Conservation (phyloP, 805 yeast species). For the Candida silvatica region DNA sequence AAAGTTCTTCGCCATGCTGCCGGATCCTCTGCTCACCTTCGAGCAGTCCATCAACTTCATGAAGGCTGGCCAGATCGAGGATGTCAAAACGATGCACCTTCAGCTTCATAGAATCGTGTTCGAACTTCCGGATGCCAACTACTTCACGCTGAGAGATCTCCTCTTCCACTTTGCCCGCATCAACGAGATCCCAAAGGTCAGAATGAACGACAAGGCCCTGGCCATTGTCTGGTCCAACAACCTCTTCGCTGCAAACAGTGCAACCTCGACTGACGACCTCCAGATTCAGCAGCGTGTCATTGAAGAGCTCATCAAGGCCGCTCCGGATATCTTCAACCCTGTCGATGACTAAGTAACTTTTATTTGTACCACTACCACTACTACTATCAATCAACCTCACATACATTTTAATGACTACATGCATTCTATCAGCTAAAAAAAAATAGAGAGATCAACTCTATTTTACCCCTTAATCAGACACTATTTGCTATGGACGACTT, state of each 20-base stretch:
- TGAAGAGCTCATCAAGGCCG: constrained; percentile 77
- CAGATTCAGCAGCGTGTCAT: constrained; percentile 48
- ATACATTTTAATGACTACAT: no score
- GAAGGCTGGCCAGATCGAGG: constrained; percentile 61
- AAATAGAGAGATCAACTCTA: no score
- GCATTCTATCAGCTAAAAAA: no score
- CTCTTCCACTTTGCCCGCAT: constrained; percentile 60
- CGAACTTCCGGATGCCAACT: constrained; percentile 89
- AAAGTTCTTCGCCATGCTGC: constrained; percentile 73
- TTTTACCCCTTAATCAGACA: no score
- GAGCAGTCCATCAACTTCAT: constrained; percentile 56
- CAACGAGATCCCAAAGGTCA: constrained; percentile 42
- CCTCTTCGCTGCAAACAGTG: constrained; percentile 45
- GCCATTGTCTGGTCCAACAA: constrained; percentile 96
- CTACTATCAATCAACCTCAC: no score
- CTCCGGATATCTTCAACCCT: constrained; percentile 61
- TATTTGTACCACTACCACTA: no score
- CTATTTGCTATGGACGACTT: no score
- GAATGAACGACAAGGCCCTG: constrained; percentile 76
- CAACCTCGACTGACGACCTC: constrained; percentile 39
- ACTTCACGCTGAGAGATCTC: constrained; percentile 80
- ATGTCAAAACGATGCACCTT: constrained; percentile 46
- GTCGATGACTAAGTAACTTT: no score
- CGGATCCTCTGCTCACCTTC: constrained; percentile 74
- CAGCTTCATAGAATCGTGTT: constrained; percentile 85